Percentiles rank a stretch among this genome's conserved stretches.
phyloP scores from a whole-genome alignment of 306 rosid species.

The Carpinus fangiana region DNA sequence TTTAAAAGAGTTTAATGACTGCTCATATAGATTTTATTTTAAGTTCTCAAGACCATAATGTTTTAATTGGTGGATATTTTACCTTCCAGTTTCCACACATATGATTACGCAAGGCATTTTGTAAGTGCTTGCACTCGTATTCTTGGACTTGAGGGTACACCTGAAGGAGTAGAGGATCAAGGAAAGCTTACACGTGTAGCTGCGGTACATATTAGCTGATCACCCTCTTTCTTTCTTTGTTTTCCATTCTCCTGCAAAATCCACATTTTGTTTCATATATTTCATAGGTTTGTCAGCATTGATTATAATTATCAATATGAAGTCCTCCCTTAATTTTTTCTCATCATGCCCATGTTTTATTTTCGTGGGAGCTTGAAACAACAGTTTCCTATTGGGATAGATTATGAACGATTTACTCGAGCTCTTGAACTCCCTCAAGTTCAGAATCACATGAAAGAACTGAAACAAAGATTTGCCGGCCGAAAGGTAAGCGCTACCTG shows the following conservation, averaged over 20 bases:
- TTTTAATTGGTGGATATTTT: conserved; percentile 18
- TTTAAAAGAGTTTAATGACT: not conserved
- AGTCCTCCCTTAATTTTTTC: conserved; percentile 31
- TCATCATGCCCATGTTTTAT: conserved; percentile 29
- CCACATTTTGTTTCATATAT: conserved; percentile 9
- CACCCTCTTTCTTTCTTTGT: conserved; percentile 28
- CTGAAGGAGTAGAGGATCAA: conserved; percentile 98
- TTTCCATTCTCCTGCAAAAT: conserved; percentile 14
- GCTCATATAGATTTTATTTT: conserved; percentile 9
- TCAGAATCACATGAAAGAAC: conserved; percentile 76
- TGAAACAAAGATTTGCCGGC: conserved; percentile 87
- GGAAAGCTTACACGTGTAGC: conserved; percentile 97
- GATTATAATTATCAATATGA: conserved; percentile 18
- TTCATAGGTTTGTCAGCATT: conserved; percentile 27
- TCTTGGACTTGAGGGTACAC: conserved; percentile 94
- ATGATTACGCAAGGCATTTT: conserved; percentile 96
- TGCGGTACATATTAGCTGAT: conserved; percentile 58
- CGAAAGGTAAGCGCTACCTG: conserved; percentile 59
- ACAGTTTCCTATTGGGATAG: conserved; percentile 98
- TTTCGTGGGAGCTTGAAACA: conserved; percentile 37
- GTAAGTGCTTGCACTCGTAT: conserved; percentile 98
- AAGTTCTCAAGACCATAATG: conserved; percentile 1
- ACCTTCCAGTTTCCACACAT: conserved; percentile 83
- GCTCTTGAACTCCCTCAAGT: conserved; percentile 88
- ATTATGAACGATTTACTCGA: conserved; percentile 77